A percentile compares a stretch with the other conserved stretches of the same genome.
Conservation (phyloP, 768 basidiomycete species). For the Russula lepida region DNA sequence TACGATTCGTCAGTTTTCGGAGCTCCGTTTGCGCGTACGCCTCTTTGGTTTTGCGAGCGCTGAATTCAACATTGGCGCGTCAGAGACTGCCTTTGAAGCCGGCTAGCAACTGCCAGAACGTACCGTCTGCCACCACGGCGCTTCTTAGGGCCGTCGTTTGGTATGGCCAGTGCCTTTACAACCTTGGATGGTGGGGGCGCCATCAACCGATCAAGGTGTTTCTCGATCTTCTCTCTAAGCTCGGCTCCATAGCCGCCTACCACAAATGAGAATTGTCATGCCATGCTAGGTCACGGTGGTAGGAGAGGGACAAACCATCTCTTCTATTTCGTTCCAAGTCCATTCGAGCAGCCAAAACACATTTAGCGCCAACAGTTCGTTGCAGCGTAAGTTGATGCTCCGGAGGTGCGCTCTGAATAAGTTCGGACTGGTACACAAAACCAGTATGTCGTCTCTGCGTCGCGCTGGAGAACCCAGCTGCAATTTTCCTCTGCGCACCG, state of each 20-base stretch:
- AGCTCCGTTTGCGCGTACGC: conserved; percentile 95
- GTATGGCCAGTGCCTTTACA: conserved; percentile 86
- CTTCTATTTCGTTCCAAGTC: conserved; percentile 79
- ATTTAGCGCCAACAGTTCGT: conserved; percentile 89
- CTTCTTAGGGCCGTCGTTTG: conserved; percentile 93
- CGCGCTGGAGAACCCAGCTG: conserved; percentile 82
- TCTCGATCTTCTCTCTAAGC: conserved; percentile 84
- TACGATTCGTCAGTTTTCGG: conserved; percentile 92
- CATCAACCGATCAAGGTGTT: conserved; percentile 81
- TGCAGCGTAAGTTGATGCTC: conserved; percentile 92
- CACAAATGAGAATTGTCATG: neutral
- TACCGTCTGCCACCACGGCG: conserved; percentile 92
- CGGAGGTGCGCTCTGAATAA: conserved; percentile 75
- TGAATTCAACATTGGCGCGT: conserved; percentile 26
- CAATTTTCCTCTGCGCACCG: conserved; percentile 88
- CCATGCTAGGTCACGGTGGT: neutral
- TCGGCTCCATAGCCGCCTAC: conserved; percentile 72
- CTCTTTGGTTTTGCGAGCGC: conserved; percentile 97
- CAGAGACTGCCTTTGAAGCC: neutral
- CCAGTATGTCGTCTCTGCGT: conserved; percentile 90
- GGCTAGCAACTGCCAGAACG: conserved; percentile 20
- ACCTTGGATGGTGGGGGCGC: conserved; percentile 94
- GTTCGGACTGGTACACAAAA: conserved; percentile 90
- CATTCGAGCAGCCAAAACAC: conserved; percentile 83
- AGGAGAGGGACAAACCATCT: conserved; percentile 51